Evolutionary conservation across 441 rosid species (phyloP).

Genomic region (Sinapis alba): DNA sequence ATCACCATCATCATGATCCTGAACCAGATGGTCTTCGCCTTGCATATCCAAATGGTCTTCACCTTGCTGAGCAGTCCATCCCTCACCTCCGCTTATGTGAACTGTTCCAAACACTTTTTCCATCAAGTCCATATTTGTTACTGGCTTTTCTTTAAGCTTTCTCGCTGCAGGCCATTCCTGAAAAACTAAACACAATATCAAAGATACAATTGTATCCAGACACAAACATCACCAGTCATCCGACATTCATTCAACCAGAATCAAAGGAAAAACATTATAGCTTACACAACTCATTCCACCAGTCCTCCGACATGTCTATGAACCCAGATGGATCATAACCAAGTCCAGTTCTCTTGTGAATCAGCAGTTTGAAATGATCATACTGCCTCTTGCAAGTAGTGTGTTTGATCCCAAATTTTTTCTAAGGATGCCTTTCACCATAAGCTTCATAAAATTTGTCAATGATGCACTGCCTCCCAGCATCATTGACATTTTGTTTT

Average conservation of each 20-base stretch:
- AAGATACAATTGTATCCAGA: background rate
- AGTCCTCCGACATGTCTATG: background rate
- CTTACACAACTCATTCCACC: background rate
- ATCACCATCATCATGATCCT: background rate
- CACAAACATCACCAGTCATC: background rate
- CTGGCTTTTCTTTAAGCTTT: background rate
- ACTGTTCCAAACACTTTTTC: background rate
- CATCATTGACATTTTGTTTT: background rate
- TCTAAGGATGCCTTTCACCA: background rate
- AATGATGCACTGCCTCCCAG: background rate
- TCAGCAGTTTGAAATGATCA: background rate
- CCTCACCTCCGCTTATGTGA: constrained; percentile 1
- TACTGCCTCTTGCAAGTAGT: background rate
- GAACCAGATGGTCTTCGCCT: background rate
- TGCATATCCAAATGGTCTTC: background rate
- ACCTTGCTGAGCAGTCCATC: background rate
- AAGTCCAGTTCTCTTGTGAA: background rate
- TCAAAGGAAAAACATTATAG: too few relatives aligned
- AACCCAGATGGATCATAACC: background rate
- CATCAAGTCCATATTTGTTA: background rate
- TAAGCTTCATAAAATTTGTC: background rate
- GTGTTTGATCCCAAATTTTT: background rate
- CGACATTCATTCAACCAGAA: too few relatives aligned
- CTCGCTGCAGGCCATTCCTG: constrained; percentile 10
- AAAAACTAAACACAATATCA: background rate